Base-by-base conservation (phyloP, 208 protist species). In the Leishmania braziliensis region DNA sequence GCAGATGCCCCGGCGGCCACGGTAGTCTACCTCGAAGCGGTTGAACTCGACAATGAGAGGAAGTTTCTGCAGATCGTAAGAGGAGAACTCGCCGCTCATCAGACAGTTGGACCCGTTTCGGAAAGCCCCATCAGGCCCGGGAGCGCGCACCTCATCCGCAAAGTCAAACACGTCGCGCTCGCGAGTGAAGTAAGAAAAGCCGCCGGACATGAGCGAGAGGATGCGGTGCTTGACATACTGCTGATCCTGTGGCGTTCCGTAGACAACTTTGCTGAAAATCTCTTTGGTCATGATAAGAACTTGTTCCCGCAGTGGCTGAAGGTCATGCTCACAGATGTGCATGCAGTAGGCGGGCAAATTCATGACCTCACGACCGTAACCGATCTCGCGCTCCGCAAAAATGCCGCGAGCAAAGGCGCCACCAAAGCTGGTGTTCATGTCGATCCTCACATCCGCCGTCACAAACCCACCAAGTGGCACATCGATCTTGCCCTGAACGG, bases 1-100 rank as follows among this genome's bases (percentile, higher is more conserved):
- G 78, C 91, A 95, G 69, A 97, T 90, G 29, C 93, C 93, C 23
- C 90, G 84, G 48, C 91, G 87, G 36, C 92, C 91, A 72, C 89
- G 90, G 84, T 97, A 95, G 83, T 95, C 91, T 53, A 97, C 90
- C 54, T 97, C 93, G 63, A 92, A 91, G 36, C 93, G 91, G 78
- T 97, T 97, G 77, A 97, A 97, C 82, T 97, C 93, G 33, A 97
- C 76, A 63, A 95, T 94, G 29, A 95, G 89, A 4, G 93, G 91
- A 33, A 97, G 84, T 75, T 95, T 94, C 81, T 97, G 93, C 79
- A 97, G 79, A 72, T 97, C 93, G 65, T 93, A 97, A 4, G 93
- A 95, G 46, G 90, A 93, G 66, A 95, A 95, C 72, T 95, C 89
- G 20, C 91, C 93, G 82, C 88, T 92, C 70, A 92, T 76, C 26